Evolutionary conservation across 345 rosid species (phyloP).

Genomic region (Isatis tinctoria): DNA sequence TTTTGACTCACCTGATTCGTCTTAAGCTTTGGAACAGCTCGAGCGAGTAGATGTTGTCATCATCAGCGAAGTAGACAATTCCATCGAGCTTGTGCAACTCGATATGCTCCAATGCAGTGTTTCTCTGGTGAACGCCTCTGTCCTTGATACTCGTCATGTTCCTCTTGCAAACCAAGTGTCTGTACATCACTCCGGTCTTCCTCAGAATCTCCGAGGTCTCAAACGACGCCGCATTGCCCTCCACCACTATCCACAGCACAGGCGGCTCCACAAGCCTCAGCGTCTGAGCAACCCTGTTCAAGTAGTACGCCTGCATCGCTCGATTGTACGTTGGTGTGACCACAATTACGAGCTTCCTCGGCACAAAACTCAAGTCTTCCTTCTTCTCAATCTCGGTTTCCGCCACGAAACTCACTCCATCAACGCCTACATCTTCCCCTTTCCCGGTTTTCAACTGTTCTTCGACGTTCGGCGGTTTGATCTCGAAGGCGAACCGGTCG

Average conservation of each 20-base stretch:
- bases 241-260: conserved; percentile 89
- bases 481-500: conserved; percentile 61
- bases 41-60: conserved; percentile 71
- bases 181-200: conserved; percentile 78
- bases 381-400: conserved; percentile 10
- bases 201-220: conserved; percentile 86
- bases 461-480: conserved; percentile 53
- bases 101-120: conserved; percentile 73
- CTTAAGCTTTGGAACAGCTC: conserved; percentile 72
- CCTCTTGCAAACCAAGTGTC: conserved; percentile 62
- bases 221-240: conserved; percentile 53
- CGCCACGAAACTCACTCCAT: conserved; percentile 36
- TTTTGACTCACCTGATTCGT: conserved; percentile 47
- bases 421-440: conserved; percentile 30
- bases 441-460: conserved; percentile 32
- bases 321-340: conserved; percentile 84
- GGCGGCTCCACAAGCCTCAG: conserved; percentile 77
- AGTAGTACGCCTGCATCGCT: conserved; percentile 69
- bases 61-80: conserved; percentile 79
- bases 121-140: conserved; percentile 72
- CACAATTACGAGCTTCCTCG: conserved; percentile 71
- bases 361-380: conserved; percentile 34
- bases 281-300: conserved; percentile 73
- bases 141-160: conserved; percentile 59
- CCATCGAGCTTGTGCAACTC: conserved; percentile 81